Percentiles rank a stretch among this genome's conserved stretches.
phyloP scores from a whole-genome alignment of 495 filamentous ascomycete genomes.

The Penicillium waksmanii region DNA sequence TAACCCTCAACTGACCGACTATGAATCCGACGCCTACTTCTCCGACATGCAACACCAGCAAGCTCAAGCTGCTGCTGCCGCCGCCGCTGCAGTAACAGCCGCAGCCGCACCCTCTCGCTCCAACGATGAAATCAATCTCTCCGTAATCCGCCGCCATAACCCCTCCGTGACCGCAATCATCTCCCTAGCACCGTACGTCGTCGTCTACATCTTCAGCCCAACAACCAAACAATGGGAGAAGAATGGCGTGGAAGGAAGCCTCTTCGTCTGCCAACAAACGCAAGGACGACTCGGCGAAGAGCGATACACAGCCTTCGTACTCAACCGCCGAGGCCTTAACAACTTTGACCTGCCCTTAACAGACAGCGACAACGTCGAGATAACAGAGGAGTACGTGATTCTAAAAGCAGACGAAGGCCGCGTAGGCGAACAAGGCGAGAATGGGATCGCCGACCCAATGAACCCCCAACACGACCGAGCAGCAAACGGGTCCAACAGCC shows the following conservation, averaged over 20 bases:
- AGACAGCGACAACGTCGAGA: slow-evolving; percentile 57
- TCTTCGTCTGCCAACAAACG: slow-evolving; percentile 75
- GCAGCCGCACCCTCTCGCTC: slow-evolving; percentile 56
- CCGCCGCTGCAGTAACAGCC: slow-evolving; percentile 15
- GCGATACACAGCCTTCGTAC: slow-evolving; percentile 61
- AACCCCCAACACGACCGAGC: slow-evolving; percentile 15
- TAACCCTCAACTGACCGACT: slow-evolving; percentile 57
- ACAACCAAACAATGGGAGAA: slow-evolving; percentile 73
- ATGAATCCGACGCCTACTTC: slow-evolving; percentile 62
- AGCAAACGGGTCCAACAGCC: slow-evolving; percentile 8
- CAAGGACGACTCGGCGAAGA: slow-evolving; percentile 47
- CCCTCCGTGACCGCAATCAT: slow-evolving; percentile 68
- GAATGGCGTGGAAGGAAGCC: slow-evolving; percentile 72
- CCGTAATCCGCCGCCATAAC: slow-evolving; percentile 75
- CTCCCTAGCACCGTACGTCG: slow-evolving; percentile 75
- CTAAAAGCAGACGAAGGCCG: slow-evolving; percentile 45
- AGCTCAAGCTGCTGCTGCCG: slow-evolving; percentile 9
- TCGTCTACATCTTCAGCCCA: slow-evolving; percentile 75
- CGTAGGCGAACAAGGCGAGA: slow-evolving; percentile 15
- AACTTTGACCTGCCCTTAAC: slow-evolving; percentile 60
- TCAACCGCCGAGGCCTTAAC: slow-evolving; percentile 63
- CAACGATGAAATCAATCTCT: slow-evolving; percentile 81
- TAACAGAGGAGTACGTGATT: slow-evolving; percentile 65
- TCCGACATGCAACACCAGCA: slow-evolving; percentile 43
- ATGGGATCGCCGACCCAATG: slow-evolving; percentile 22